A percentile compares a stretch with the other conserved stretches of the same genome.
Conservation (phyloP, 208 protist genomes). For the Wallacemonas sp. region DNA sequence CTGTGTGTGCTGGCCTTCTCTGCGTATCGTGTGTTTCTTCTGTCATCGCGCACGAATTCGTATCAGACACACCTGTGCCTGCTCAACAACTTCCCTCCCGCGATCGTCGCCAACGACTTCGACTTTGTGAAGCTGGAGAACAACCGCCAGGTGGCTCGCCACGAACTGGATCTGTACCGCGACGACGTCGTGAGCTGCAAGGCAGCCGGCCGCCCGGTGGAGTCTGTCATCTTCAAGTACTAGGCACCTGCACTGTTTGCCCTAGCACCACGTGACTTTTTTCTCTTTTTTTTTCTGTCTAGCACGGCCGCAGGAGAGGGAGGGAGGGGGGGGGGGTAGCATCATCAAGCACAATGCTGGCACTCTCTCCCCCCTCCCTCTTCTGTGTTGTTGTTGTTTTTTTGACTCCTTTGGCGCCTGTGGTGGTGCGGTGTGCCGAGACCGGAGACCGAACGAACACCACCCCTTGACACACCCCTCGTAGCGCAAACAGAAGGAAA, state of each 20-base stretch:
- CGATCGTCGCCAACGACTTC: constrained; percentile 89
- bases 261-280: not conserved
- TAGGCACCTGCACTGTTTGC: constrained; percentile 26
- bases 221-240: constrained; percentile 86
- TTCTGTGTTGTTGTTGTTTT: too few relatives aligned
- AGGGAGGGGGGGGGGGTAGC: not conserved
- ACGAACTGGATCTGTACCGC: constrained; percentile 73
- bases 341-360: not conserved
- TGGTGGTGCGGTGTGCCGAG: too few relatives aligned
- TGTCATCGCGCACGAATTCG: constrained; percentile 54
- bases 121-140: constrained; percentile 65
- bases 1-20: constrained; percentile 60
- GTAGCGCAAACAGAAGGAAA: too few relatives aligned
- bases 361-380: too few relatives aligned
- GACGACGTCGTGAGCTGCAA: constrained; percentile 65
- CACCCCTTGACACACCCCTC: too few relatives aligned
- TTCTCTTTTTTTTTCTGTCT: constrained; percentile 17
- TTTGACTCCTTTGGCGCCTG: too few relatives aligned
- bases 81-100: constrained; percentile 71
- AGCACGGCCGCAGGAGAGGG: not conserved
- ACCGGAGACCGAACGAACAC: too few relatives aligned
- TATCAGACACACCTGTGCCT: constrained; percentile 82
- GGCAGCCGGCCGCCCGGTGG: constrained; percentile 42
- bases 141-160: constrained; percentile 68
- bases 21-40: constrained; percentile 65